A percentile compares a stretch with the other conserved stretches of the same genome.
Conservation (phyloP, 2,329 filamentous ascomycete species). For the Raffaelea arxii region DNA sequence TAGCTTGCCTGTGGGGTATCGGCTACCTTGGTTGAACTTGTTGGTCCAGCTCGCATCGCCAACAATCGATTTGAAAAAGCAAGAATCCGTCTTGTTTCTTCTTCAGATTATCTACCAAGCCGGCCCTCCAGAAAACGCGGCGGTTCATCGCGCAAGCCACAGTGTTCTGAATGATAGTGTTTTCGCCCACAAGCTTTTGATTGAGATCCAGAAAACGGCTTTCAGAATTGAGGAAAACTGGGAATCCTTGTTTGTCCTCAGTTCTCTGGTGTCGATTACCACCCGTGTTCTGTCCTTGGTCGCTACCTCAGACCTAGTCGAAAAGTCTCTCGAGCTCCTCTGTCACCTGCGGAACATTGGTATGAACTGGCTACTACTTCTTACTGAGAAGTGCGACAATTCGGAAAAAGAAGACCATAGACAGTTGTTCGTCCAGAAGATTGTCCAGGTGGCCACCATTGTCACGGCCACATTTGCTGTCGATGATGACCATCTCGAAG, state of each 20-base stretch:
- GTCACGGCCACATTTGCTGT: slow-evolving; percentile 35
- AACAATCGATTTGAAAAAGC: slow-evolving; percentile 38
- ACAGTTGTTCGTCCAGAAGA: slow-evolving; percentile 21
- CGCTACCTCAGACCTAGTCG: not conserved
- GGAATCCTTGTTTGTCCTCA: slow-evolving; percentile 33
- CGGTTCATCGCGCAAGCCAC: slow-evolving; percentile 24
- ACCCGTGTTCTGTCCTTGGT: slow-evolving; percentile 33
- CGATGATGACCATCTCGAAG: slow-evolving; percentile 20
- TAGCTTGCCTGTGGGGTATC: slow-evolving; percentile 33
- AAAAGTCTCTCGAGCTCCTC: not conserved
- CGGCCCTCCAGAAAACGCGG: slow-evolving; percentile 21
- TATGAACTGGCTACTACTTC: not conserved
- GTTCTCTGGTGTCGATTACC: slow-evolving; percentile 28
- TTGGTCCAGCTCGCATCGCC: slow-evolving; percentile 38
- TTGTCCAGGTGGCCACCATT: slow-evolving; percentile 28
- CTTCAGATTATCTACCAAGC: slow-evolving; percentile 39
- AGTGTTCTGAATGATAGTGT: slow-evolving; percentile 20
- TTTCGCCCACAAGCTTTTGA: slow-evolving; percentile 25
- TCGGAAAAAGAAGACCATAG: slow-evolving; percentile 7
- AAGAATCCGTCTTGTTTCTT: slow-evolving; percentile 35
- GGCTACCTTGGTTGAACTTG: slow-evolving; percentile 47
- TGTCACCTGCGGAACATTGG: not conserved
- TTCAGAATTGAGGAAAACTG: slow-evolving; percentile 37
- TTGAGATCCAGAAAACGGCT: slow-evolving; percentile 20
- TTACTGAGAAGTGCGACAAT: not conserved